Conservation (phyloP, 257 asterid genomes). For the Solanum virginianum region DNA sequence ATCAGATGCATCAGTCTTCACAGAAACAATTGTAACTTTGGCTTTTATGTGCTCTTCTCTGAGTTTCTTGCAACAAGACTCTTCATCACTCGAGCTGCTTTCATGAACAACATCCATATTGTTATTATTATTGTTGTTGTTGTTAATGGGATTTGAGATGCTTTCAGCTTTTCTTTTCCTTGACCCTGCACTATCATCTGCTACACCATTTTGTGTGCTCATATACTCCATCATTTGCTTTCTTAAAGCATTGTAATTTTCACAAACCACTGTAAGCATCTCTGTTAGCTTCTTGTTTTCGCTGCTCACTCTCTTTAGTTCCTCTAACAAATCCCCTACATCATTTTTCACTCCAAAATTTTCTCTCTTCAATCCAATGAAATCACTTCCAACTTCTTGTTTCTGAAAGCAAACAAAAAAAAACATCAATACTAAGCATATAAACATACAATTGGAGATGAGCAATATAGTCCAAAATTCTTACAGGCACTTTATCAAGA, state of each 20-base stretch:
- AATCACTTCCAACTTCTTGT: slow-evolving; percentile 42
- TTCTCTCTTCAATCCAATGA: slow-evolving; percentile 32
- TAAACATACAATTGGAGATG: not conserved
- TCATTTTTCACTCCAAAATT: slow-evolving; percentile 24
- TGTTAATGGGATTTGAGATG: not conserved
- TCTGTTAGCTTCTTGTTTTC: slow-evolving; percentile 82
- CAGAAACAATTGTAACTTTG: slow-evolving; percentile 40
- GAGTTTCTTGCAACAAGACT: slow-evolving; percentile 45
- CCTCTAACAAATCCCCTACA: slow-evolving; percentile 56
- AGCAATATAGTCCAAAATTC: not conserved
- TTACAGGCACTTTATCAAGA: slow-evolving; percentile 35
- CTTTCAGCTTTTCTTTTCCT: slow-evolving; percentile 61
- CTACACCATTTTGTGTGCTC: slow-evolving; percentile 15
- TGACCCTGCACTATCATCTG: slow-evolving; percentile 8
- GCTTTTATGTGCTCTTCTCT: slow-evolving; percentile 40
- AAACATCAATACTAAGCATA: not conserved
- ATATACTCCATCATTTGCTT: slow-evolving; percentile 41
- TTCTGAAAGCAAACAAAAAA: slow-evolving; percentile 28
- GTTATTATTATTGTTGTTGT: slow-evolving; percentile 1
- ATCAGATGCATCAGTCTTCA: slow-evolving; percentile 66
- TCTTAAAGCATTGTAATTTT: slow-evolving; percentile 54
- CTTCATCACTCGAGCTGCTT: slow-evolving; percentile 83
- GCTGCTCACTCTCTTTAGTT: slow-evolving; percentile 58
- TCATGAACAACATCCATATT: slow-evolving; percentile 12
- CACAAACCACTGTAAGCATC: slow-evolving; percentile 56